Base-by-base conservation (phyloP, 2,329 filamentous ascomycete genomes). In the Lachnellula arida region DNA sequence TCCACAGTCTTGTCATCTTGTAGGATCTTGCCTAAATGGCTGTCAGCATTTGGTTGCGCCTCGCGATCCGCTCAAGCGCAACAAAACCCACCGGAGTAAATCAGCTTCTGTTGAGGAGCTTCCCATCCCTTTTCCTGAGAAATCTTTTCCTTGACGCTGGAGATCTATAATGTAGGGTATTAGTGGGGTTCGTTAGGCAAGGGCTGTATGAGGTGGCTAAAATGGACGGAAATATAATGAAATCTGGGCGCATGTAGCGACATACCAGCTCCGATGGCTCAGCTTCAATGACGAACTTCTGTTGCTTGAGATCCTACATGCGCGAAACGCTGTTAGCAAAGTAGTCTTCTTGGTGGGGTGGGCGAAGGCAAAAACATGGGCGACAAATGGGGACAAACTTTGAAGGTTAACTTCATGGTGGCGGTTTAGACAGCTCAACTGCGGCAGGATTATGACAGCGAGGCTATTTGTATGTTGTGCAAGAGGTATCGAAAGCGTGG, bases 1-100 rank as follows among this genome's bases (percentile, higher is more conserved):
- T 91, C 91, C 66, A 99, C 89, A 2, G 92, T 96, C 71, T 97
- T 94, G 60, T 91, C 91, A 87, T 99, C 93, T 76, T 97, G 93
- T 63, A 99, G 79, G 67, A 99, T 97, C 80, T 99, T 99, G 78
- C 94, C 92, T 97, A 67, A 55, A 49, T 39, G 11, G 57, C 52
- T 56, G 60, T 74, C 56, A 74, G 65, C 58, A 58, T 49, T 23
- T 34, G 53, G 50, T 54, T 57, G 54, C 46, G 23, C 43, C 39
- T 35, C 43, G 25, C 22, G 43, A 12, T 9, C 46, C n/a, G 9
- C 9, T n/a, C 3, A 44, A 15, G n/a, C 40, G 23, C 34, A 23
- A 28, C 37, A 28, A 49, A 61, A 67, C 83, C 65, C 81, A 96
- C 92, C 94, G 56, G 94, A 97, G 75, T 97, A 97, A 75, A 99